Conservation (phyloP, 768 basidiomycete genomes). For the Tubosaeta sp. region DNA sequence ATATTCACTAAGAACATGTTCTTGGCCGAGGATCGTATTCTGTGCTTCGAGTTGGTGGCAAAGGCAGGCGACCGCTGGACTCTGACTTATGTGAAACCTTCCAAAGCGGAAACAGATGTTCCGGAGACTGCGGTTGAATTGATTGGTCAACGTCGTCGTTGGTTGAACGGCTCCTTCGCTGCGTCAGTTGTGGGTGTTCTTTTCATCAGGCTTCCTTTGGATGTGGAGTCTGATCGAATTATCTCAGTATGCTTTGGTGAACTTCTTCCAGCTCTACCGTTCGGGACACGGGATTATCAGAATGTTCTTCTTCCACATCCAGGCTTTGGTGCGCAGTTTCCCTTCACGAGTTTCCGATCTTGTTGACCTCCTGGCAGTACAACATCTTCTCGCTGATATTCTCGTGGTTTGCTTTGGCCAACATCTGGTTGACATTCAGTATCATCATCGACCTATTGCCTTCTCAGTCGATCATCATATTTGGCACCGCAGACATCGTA, state of each 20-base stretch:
- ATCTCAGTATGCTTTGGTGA: constrained; percentile 79
- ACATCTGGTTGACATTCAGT: constrained; percentile 92
- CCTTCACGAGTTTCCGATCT: not conserved
- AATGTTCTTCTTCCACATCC: constrained; percentile 96
- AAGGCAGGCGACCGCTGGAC: constrained; percentile 87
- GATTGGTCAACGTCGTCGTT: constrained; percentile 92
- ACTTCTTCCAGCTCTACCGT: constrained; percentile 86
- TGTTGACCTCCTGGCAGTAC: constrained; percentile 49
- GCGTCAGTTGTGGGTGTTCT: constrained; percentile 70
- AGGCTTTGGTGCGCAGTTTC: constrained; percentile 65
- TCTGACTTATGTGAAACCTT: constrained; percentile 87
- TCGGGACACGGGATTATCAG: constrained; percentile 85
- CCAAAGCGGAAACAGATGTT: constrained; percentile 96
- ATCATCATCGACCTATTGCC: constrained; percentile 91
- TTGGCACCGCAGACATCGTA: constrained; percentile 69
- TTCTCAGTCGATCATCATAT: constrained; percentile 47
- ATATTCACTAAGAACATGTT: constrained; percentile 96
- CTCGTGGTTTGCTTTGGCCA: constrained; percentile 91
- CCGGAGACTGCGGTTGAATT: constrained; percentile 88
- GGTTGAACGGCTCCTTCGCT: constrained; percentile 95
- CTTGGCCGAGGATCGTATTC: constrained; percentile 91
- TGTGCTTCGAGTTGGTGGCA: constrained; percentile 95
- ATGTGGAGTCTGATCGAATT: not conserved
- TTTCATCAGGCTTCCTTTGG: not conserved
- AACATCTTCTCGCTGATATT: constrained; percentile 82